These are phyloP conservation scores for Penicillium pancosmium DNA, from an alignment of 495 filamentous ascomycete genomes.

Conservation along the genomic window DNA sequence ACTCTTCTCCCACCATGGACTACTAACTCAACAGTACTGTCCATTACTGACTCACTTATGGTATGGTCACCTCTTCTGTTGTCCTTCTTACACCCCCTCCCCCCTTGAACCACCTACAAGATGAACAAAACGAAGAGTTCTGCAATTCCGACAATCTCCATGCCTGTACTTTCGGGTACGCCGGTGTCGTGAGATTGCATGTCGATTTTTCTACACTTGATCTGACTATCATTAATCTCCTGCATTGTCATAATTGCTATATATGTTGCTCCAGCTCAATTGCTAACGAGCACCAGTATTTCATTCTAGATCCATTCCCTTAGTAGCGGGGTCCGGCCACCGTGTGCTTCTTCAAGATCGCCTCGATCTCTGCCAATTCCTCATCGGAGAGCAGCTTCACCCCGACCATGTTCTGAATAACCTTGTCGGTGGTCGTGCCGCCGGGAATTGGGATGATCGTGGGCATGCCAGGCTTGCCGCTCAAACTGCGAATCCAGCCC, in stretches of 20 bases:
- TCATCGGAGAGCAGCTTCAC: constrained; percentile 38
- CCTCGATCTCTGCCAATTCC: constrained; percentile 51
- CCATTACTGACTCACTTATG: neutral
- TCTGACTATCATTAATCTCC: constrained; percentile 39
- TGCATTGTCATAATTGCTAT: constrained; percentile 4
- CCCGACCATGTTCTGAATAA: constrained; percentile 48
- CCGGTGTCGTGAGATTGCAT: constrained; percentile 43
- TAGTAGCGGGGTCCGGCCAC: constrained; percentile 45
- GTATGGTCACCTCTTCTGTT: neutral
- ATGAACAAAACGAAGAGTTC: constrained; percentile 59
- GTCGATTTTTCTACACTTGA: constrained; percentile 63
- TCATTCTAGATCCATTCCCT: neutral
- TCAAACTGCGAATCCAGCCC: constrained; percentile 64
- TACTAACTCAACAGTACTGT: neutral
- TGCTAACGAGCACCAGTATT: constrained; percentile 4
- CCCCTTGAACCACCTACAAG: neutral
- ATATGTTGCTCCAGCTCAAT: neutral
- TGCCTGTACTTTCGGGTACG: constrained; percentile 19
- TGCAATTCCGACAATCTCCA: constrained; percentile 60
- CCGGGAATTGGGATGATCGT: constrained; percentile 86
- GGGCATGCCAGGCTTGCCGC: constrained; percentile 61
- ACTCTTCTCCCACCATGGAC: neutral
- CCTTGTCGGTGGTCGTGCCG: constrained; percentile 50
- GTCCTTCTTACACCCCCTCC: neutral
- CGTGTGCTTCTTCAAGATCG: constrained; percentile 39